Percentiles rank a stretch among this genome's conserved stretches.
Evolutionary conservation across 768 basidiomycete genomes (phyloP).

Genomic region (Amylocystis lapponica): DNA sequence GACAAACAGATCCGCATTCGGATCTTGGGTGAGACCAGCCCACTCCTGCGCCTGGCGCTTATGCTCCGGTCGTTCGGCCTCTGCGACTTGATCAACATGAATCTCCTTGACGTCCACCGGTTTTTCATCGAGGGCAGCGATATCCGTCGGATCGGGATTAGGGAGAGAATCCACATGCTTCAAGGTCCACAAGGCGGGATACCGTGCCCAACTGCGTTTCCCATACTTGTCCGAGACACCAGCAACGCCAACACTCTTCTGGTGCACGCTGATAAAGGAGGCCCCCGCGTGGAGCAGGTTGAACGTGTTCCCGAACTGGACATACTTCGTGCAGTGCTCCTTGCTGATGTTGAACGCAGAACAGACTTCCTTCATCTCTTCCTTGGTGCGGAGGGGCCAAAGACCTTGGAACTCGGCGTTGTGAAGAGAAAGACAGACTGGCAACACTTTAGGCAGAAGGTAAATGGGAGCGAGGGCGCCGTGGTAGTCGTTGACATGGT

Average conservation of each 20-base stretch:
- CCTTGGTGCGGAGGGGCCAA: constrained; percentile 94
- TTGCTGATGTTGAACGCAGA: constrained; percentile 97
- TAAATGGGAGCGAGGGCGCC: constrained; percentile 90
- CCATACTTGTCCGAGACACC: constrained; percentile 98
- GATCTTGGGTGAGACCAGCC: constrained; percentile 90
- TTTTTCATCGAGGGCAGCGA: constrained; percentile 83
- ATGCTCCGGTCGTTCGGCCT: constrained; percentile 84
- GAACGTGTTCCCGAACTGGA: constrained; percentile 97
- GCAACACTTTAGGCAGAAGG: constrained; percentile 85
- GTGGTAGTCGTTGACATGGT: constrained; percentile 95
- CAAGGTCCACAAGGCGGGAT: constrained; percentile 93
- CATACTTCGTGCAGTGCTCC: constrained; percentile 93
- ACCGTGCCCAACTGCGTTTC: constrained; percentile 94
- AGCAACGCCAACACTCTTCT: constrained; percentile 90
- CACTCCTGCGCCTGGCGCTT: constrained; percentile 94
- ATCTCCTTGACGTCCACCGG: constrained; percentile 68
- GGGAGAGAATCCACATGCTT: constrained; percentile 94
- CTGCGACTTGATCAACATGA: constrained; percentile 71
- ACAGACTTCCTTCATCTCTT: constrained; percentile 98
- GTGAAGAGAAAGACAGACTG: constrained; percentile 87
- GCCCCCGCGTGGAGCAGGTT: constrained; percentile 92
- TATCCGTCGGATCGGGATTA: constrained; percentile 93
- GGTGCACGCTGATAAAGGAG: constrained; percentile 87
- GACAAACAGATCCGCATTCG: constrained; percentile 85
- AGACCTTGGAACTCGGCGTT: constrained; percentile 98